A percentile compares a stretch with the other conserved stretches of the same genome.
phyloP scores from a whole-genome alignment of 176 grass and related monocot species.

The Leersia perrieri region DNA sequence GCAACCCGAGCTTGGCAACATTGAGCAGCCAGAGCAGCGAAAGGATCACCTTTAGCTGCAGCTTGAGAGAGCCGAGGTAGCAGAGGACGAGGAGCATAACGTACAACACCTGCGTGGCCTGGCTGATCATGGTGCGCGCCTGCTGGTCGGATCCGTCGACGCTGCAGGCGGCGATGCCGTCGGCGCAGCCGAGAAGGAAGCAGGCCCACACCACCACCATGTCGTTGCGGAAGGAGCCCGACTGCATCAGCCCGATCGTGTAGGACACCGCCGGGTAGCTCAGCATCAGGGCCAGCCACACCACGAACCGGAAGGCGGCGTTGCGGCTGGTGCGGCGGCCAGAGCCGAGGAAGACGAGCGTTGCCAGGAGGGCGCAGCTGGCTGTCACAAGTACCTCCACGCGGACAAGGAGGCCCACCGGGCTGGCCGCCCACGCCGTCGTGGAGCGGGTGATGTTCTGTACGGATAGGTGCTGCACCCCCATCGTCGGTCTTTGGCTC shows the following conservation, averaged over 20 bases:
- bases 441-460: neutral
- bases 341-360: neutral
- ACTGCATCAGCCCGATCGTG: constrained; percentile 25
- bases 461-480: neutral
- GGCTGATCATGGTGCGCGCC: neutral
- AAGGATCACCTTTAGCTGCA: neutral
- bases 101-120: neutral
- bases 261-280: constrained; percentile 28
- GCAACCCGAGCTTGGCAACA: constrained; percentile 4
- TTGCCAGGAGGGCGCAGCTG: neutral
- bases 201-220: constrained; percentile 6
- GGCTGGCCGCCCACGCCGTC: neutral
- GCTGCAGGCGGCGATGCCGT: neutral
- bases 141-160: neutral
- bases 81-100: neutral
- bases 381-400: neutral
- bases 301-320: neutral
- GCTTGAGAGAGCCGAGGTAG: neutral
- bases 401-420: neutral
- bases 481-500: neutral
- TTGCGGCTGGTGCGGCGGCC: neutral
- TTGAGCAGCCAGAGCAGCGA: neutral
- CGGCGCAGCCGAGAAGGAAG: constrained; percentile 21
- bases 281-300: neutral
- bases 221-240: neutral